These are phyloP conservation scores for Musa itinerans DNA, from an alignment of 176 grass and related monocot genomes.

Conservation along the genomic window DNA sequence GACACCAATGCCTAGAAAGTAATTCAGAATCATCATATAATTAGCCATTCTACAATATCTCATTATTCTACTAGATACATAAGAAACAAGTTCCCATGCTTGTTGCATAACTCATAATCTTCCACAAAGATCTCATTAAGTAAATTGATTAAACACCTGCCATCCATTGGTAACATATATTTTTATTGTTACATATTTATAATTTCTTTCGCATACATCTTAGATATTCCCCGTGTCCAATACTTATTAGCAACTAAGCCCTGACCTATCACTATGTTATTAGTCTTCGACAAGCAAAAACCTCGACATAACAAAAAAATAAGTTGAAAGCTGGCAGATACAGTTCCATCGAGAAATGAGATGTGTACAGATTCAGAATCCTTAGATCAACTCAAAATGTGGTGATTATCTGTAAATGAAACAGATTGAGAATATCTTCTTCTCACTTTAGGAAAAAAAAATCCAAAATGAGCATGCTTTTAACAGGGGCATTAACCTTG, in stretches of 20 bases:
- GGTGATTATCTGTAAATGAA: background rate
- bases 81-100: background rate
- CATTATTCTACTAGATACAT: too few species aligned
- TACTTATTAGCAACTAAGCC: background rate
- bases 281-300: background rate
- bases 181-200: background rate
- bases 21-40: background rate
- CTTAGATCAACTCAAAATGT: background rate
- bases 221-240: background rate
- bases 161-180: background rate
- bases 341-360: background rate
- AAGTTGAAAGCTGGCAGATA: background rate
- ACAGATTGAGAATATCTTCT: background rate
- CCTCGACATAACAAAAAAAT: background rate
- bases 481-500: too few species aligned
- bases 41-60: too few species aligned
- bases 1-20: too few species aligned
- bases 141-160: background rate
- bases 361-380: background rate
- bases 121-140: background rate
- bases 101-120: background rate
- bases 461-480: too few species aligned
- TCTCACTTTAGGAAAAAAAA: background rate
- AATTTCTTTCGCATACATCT: background rate
- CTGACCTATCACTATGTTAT: background rate